These are phyloP conservation scores for Solanum hybrid DNA, from an alignment of 305 asterid genomes.

Conservation along the genomic window DNA sequence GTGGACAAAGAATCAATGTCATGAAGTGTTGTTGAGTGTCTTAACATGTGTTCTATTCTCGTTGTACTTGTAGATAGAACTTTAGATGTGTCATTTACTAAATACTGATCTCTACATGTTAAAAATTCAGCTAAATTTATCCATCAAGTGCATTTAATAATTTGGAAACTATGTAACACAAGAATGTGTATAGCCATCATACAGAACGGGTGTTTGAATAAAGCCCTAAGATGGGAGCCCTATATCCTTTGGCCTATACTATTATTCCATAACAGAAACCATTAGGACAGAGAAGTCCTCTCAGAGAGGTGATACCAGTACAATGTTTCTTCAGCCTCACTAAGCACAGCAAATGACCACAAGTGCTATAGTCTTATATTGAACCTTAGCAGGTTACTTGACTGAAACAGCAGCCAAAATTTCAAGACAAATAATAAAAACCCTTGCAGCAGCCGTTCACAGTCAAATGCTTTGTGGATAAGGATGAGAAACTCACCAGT, in stretches of 20 bases:
- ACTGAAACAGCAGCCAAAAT: background rate
- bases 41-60: background rate
- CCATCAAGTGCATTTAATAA: background rate
- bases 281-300: background rate
- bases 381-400: background rate
- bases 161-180: background rate
- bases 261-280: background rate
- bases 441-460: background rate
- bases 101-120: background rate
- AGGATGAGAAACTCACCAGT: constrained; percentile 35
- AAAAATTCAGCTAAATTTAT: background rate
- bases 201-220: background rate
- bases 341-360: background rate
- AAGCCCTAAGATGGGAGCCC: background rate
- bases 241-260: background rate
- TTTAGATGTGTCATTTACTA: background rate
- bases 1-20: background rate
- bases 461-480: background rate
- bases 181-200: background rate
- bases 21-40: background rate
- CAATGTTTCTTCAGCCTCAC: background rate
- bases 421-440: background rate
- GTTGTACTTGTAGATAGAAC: background rate
- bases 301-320: background rate
- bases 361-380: background rate